These are phyloP conservation scores for Phytophthora palmivora DNA, from an alignment of 352 stramenopile species.

Conservation along the genomic window DNA sequence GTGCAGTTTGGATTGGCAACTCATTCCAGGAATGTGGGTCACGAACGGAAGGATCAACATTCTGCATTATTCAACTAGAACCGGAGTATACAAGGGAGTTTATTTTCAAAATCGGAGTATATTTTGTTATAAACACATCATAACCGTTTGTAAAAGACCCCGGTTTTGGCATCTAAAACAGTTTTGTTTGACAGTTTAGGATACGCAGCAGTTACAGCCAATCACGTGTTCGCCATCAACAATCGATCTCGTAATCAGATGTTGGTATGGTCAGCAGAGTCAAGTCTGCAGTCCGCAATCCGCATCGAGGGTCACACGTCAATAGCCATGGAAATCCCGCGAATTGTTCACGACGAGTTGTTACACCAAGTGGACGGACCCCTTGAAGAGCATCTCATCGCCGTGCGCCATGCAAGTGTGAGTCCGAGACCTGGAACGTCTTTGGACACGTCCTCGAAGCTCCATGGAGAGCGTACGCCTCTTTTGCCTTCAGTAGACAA, in stretches of 20 bases:
- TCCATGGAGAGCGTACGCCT: constrained; percentile 29
- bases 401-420: constrained; percentile 16
- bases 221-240: constrained; percentile 12
- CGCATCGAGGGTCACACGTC: constrained; percentile 1
- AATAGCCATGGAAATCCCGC: constrained; percentile 52
- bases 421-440: constrained; percentile 16
- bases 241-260: constrained; percentile 13
- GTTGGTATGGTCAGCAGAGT: not conserved
- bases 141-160: too few relatives aligned
- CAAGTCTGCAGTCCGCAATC: constrained; percentile 28
- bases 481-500: constrained; percentile 36
- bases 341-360: constrained; percentile 58
- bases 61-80: too few relatives aligned
- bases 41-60: not conserved
- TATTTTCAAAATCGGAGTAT: too few relatives aligned
- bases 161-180: too few relatives aligned
- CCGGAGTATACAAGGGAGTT: too few relatives aligned
- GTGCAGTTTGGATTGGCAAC: constrained; percentile 30
- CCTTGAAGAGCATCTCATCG: constrained; percentile 44
- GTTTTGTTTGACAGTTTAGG: too few relatives aligned
- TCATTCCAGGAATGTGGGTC: constrained; percentile 13
- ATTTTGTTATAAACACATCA: too few relatives aligned
- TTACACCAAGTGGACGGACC: constrained; percentile 55
- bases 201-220: constrained; percentile 1
- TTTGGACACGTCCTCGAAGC: constrained; percentile 2